Evolutionary conservation across 345 rosid species (phyloP).

Genomic region (Combretum micranthum): DNA sequence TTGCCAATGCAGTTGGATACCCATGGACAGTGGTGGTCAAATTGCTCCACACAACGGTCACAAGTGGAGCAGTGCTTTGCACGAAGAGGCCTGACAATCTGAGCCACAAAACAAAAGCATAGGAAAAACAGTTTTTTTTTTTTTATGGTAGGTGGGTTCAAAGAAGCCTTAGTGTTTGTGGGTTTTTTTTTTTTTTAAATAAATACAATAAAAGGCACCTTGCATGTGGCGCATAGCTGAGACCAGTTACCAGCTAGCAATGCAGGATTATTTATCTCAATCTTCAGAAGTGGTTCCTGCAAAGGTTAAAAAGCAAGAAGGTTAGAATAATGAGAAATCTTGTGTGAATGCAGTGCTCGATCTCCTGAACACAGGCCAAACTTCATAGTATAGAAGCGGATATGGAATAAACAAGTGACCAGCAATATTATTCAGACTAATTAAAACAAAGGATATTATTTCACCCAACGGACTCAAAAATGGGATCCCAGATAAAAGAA

Average conservation of each 20-base stretch:
- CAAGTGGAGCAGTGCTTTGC: slow-evolving; percentile 97
- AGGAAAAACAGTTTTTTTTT: not conserved
- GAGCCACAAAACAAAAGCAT: slow-evolving; percentile 6
- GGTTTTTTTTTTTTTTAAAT: too few relatives aligned
- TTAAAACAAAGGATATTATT: not conserved
- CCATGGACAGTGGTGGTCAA: slow-evolving; percentile 99
- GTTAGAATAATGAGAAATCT: slow-evolving; percentile 7
- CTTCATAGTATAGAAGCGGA: too few relatives aligned
- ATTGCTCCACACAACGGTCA: slow-evolving; percentile 93
- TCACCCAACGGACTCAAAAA: too few relatives aligned
- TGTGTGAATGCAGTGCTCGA: not conserved
- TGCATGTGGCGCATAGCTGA: slow-evolving; percentile 98
- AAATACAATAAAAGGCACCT: slow-evolving; percentile 36
- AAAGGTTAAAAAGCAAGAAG: not conserved
- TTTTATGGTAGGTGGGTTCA: too few relatives aligned
- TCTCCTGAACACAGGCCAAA: not conserved
- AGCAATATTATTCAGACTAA: too few relatives aligned
- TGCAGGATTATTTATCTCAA: slow-evolving; percentile 86
- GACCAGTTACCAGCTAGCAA: slow-evolving; percentile 95
- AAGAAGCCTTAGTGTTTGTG: too few relatives aligned
- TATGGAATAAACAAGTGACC: too few relatives aligned
- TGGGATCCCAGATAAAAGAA: too few relatives aligned
- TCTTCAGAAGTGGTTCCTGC: slow-evolving; percentile 87
- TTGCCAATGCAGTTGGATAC: slow-evolving; percentile 97
- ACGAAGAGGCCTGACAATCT: slow-evolving; percentile 97